phyloP scores from a whole-genome alignment of 768 basidiomycete genomes.

The Psilocybe cubensis region DNA sequence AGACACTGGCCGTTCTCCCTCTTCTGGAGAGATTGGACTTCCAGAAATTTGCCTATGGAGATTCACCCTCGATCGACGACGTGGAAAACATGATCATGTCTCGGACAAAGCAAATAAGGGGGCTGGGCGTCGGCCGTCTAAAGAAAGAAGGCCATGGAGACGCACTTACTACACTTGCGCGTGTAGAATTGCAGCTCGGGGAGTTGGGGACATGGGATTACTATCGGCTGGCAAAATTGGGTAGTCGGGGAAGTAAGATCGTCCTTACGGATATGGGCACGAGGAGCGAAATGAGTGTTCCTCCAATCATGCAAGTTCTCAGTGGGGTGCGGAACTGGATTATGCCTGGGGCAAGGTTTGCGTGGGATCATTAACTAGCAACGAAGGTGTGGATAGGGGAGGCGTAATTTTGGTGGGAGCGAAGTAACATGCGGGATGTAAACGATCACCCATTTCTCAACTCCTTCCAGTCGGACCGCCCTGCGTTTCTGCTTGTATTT shows the following conservation, averaged over 20 bases:
- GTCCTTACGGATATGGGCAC: neutral
- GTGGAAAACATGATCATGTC: neutral
- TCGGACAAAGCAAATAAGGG: neutral
- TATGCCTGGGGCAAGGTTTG: neutral
- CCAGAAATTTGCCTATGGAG: neutral
- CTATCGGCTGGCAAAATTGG: neutral
- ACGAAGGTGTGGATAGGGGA: neutral
- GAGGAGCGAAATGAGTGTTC: neutral
- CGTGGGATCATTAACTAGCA: neutral
- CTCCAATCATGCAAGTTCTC: neutral
- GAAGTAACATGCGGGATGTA: neutral
- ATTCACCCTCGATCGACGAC: neutral
- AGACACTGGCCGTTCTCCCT: conserved; percentile 4
- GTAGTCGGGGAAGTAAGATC: neutral
- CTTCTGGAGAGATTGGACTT: conserved; percentile 1
- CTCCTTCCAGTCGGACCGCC: conserved; percentile 16
- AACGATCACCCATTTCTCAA: neutral
- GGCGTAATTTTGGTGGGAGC: neutral
- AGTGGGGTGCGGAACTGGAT: neutral
- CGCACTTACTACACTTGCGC: neutral
- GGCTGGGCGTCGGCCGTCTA: neutral
- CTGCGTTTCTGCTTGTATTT: conserved; percentile 43
- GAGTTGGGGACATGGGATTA: neutral
- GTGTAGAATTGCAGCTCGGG: neutral
- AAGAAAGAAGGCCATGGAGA: neutral